Conservation (phyloP, 306 rosid species). For the Dryas alaskensis region DNA sequence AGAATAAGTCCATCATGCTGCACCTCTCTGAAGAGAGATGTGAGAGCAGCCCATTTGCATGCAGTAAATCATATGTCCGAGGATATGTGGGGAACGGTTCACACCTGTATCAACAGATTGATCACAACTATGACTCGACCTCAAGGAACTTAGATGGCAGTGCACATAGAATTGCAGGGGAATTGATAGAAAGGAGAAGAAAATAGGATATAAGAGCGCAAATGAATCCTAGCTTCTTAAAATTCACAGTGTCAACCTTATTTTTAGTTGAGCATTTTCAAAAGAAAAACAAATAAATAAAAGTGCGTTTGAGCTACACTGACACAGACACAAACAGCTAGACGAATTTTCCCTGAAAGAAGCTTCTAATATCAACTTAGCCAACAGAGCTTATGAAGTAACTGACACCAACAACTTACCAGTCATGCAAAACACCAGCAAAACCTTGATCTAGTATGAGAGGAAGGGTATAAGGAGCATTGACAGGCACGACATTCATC, state of each 20-base stretch:
- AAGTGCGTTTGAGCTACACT: not conserved
- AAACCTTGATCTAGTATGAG: slow-evolving; percentile 87
- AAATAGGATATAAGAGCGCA: not conserved
- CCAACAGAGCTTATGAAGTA: slow-evolving; percentile 16
- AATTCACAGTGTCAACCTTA: not conserved
- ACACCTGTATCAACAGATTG: slow-evolving; percentile 62
- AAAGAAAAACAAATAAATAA: too few species aligned
- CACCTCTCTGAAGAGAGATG: slow-evolving; percentile 69
- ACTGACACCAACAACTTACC: slow-evolving; percentile 52
- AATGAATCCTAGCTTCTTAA: not conserved
- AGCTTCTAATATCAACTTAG: not conserved
- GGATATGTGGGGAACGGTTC: slow-evolving; percentile 97
- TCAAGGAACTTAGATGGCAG: slow-evolving; percentile 5
- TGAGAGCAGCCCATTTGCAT: slow-evolving; percentile 81
- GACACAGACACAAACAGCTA: not conserved
- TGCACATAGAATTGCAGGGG: not conserved
- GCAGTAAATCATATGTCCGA: slow-evolving; percentile 91
- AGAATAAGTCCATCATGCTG: slow-evolving; percentile 63
- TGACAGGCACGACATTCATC: slow-evolving; percentile 90
- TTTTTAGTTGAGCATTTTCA: not conserved
- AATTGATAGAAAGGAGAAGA: not conserved
- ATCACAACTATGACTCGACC: slow-evolving; percentile 22
- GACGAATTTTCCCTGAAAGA: not conserved
- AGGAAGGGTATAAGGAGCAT: slow-evolving; percentile 73
- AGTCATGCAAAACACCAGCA: slow-evolving; percentile 90